Percentiles rank a stretch among this genome's conserved stretches.
phyloP scores from a whole-genome alignment of 192 early-diverging fungal genomes.

The Helicostylum pulchrum region DNA sequence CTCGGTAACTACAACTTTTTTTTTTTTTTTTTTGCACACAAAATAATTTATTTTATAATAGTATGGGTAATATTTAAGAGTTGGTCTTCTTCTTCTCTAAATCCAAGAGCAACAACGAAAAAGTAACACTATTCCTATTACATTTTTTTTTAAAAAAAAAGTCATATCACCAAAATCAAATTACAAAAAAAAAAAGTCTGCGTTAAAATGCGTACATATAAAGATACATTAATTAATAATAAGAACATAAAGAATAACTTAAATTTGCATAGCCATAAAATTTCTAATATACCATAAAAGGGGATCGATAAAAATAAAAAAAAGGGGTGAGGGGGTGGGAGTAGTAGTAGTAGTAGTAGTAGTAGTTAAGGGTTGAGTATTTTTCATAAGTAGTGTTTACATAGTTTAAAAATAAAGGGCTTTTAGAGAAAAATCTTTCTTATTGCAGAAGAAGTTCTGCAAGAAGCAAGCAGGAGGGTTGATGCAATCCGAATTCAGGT shows the following conservation, averaged over 20 bases:
- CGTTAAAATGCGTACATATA: background rate
- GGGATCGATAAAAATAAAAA: background rate
- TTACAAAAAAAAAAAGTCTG: conserved; percentile 50
- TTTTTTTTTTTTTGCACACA: background rate
- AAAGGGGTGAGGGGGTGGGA: background rate
- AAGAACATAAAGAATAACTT: conserved; percentile 4
- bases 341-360: too few species aligned
- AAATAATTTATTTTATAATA: background rate
- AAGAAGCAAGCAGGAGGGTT: conserved; percentile 1
- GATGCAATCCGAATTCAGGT: conserved; percentile 7
- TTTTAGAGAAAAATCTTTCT: background rate
- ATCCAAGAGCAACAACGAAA: too few species aligned
- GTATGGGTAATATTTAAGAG: too few species aligned
- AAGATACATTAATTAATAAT: background rate
- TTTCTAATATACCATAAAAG: background rate
- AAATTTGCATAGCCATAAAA: background rate
- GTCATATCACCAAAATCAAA: too few species aligned
- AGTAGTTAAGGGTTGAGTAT: too few species aligned
- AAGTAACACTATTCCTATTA: too few species aligned
- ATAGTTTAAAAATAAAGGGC: background rate
- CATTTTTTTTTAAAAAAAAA: too few species aligned
- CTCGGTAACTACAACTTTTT: too few species aligned
- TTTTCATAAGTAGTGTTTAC: too few species aligned
- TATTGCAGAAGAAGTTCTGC: background rate
- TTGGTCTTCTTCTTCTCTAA: too few species aligned